These are phyloP conservation scores for Barbarea vulgaris DNA, from an alignment of 345 rosid species.

Conservation along the genomic window DNA sequence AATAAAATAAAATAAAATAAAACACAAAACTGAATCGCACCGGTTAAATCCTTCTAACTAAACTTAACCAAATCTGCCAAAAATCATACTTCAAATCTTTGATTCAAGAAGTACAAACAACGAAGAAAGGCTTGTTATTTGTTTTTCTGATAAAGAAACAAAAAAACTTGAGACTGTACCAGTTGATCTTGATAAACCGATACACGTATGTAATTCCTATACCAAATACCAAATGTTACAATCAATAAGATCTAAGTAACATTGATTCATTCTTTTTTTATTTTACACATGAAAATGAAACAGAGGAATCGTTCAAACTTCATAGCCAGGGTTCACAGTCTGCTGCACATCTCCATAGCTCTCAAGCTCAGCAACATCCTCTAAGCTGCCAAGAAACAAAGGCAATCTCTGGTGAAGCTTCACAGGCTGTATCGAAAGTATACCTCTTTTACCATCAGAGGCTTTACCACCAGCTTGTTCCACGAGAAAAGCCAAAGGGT, in stretches of 20 bases:
- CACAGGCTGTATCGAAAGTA: conserved; percentile 80
- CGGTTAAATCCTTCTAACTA: background rate
- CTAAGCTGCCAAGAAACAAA: conserved; percentile 76
- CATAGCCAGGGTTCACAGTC: conserved; percentile 92
- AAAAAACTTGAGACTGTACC: background rate
- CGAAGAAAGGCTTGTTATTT: background rate
- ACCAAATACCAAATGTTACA: background rate
- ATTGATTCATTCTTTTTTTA: background rate
- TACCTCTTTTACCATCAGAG: conserved; percentile 74
- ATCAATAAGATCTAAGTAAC: background rate
- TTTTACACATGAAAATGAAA: background rate
- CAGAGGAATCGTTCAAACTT: conserved; percentile 56
- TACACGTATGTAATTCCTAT: background rate
- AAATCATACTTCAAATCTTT: background rate
- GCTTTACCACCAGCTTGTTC: conserved; percentile 94
- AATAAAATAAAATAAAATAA: no score
- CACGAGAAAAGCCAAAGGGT: conserved; percentile 84
- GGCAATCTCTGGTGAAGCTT: conserved; percentile 92
- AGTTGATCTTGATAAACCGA: background rate
- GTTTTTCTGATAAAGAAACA: background rate
- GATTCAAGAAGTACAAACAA: background rate
- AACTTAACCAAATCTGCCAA: background rate
- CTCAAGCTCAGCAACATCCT: conserved; percentile 78
- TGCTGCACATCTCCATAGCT: conserved; percentile 89
- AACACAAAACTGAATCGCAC: background rate